phyloP scores from a whole-genome alignment of 805 yeast genomes.

The Myxozyma neotropica region DNA sequence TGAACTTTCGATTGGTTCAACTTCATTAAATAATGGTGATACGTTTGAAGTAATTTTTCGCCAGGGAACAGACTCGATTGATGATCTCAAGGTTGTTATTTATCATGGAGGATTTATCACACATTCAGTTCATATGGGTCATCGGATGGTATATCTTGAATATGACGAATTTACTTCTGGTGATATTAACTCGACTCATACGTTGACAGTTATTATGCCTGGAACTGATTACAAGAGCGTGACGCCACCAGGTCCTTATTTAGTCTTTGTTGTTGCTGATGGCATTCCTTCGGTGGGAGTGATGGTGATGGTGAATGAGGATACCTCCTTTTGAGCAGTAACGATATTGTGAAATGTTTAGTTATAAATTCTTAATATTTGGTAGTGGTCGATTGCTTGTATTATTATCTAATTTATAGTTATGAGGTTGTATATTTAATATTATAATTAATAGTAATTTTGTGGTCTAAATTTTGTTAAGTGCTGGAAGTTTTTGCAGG shows the following conservation, averaged over 20 bases:
- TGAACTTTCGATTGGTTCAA: slow-evolving; percentile 9
- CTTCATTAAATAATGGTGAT: slow-evolving; percentile 16
- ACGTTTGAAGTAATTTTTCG: slow-evolving; percentile 11
- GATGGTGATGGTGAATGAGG: slow-evolving; percentile 27
- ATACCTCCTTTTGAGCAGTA: neutral
- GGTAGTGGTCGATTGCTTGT: neutral
- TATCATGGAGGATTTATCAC: slow-evolving; percentile 31
- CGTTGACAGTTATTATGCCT: slow-evolving; percentile 24
- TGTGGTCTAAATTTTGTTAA: no score
- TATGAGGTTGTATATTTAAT: no score
- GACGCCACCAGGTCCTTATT: slow-evolving; percentile 28
- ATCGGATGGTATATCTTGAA: slow-evolving; percentile 29
- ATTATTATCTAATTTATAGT: neutral
- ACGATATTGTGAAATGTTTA: neutral
- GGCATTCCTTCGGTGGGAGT: slow-evolving; percentile 27
- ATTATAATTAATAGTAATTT: no score
- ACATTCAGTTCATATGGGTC: slow-evolving; percentile 32
- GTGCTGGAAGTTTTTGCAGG: no score
- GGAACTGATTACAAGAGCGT: slow-evolving; percentile 18
- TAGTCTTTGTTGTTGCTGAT: slow-evolving; percentile 29
- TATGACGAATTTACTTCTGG: slow-evolving; percentile 9
- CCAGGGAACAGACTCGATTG: slow-evolving; percentile 1
- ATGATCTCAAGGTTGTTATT: slow-evolving; percentile 17
- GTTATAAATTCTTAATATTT: neutral
- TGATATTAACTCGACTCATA: slow-evolving; percentile 7